phyloP scores from a whole-genome alignment of 192 early-diverging fungal genomes.

The Gamsiella multidivaricata region DNA sequence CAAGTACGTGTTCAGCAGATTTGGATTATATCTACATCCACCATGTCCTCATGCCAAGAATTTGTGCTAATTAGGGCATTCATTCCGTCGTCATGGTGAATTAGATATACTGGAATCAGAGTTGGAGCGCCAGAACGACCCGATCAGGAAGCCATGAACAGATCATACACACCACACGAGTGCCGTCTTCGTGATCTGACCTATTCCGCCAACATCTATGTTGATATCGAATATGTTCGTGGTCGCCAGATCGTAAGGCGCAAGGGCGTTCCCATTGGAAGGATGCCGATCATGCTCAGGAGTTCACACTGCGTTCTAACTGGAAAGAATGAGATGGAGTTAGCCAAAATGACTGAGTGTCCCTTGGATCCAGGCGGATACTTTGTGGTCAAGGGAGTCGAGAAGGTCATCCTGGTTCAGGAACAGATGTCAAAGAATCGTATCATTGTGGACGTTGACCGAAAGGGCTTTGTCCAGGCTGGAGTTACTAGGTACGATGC shows the following conservation, averaged over 20 bases:
- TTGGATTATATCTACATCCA: no score
- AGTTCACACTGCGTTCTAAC: conserved; percentile 85
- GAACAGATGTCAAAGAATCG: conserved; percentile 99
- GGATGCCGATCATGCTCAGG: conserved; percentile 97
- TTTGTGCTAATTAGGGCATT: neutral
- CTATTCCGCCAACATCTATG: conserved; percentile 91
- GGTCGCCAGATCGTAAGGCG: conserved; percentile 83
- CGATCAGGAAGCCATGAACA: conserved; percentile 76
- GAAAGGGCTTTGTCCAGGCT: conserved; percentile 83
- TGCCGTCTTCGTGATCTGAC: conserved; percentile 96
- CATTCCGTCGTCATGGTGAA: neutral
- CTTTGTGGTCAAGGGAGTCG: conserved; percentile 95
- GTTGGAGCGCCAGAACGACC: conserved; percentile 84
- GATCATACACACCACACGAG: conserved; percentile 91
- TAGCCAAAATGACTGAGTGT: conserved; percentile 92
- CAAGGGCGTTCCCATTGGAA: conserved; percentile 85
- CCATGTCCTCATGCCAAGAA: neutral
- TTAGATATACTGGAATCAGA: conserved; percentile 89
- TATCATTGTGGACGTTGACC: conserved; percentile 93
- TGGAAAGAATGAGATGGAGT: conserved; percentile 80
- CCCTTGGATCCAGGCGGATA: conserved; percentile 98
- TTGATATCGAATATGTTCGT: conserved; percentile 93
- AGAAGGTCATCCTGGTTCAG: conserved; percentile 98
- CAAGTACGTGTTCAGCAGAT: conserved; percentile 63
- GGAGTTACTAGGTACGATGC: conserved; percentile 76